Conservation (phyloP, 148 eudicot genomes). For the Nepenthes mirabilis region DNA sequence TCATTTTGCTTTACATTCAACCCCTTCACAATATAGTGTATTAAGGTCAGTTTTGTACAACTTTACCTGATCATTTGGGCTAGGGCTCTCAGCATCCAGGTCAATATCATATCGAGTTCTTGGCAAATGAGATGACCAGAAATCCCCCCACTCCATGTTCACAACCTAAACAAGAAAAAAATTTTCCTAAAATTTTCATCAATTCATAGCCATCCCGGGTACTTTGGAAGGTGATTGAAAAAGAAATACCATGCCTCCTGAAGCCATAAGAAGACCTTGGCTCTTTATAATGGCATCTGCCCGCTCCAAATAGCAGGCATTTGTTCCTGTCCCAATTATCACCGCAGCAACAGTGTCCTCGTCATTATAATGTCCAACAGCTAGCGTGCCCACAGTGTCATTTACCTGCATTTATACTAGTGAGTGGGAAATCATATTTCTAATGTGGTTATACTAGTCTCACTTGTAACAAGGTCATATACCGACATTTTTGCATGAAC, state of each 20-base stretch:
- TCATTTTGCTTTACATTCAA: background rate
- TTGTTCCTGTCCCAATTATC: constrained; percentile 85
- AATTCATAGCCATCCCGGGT: too few species aligned
- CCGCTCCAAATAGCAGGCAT: constrained; percentile 87
- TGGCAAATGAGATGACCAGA: constrained; percentile 94
- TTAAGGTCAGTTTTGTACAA: background rate
- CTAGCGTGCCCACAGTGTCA: constrained; percentile 90
- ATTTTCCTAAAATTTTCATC: background rate
- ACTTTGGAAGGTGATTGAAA: background rate
- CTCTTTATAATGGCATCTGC: constrained; percentile 88
- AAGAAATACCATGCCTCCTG: constrained; percentile 84
- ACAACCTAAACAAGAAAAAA: constrained; percentile 44
- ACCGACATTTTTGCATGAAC: too few species aligned
- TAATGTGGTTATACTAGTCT: too few species aligned
- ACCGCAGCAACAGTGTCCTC: constrained; percentile 92
- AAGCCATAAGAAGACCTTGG: constrained; percentile 68
- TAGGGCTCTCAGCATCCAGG: constrained; percentile 77
- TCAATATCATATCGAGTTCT: constrained; percentile 71
- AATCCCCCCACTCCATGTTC: constrained; percentile 96
- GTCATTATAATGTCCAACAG: constrained; percentile 80
- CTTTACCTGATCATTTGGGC: constrained; percentile 74
- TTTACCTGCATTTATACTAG: constrained; percentile 38
- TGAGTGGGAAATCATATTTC: background rate
- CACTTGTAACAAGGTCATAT: too few species aligned
- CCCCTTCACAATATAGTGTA: background rate